phyloP scores from a whole-genome alignment of 192 early-diverging fungal species.

The Backusella circina region DNA sequence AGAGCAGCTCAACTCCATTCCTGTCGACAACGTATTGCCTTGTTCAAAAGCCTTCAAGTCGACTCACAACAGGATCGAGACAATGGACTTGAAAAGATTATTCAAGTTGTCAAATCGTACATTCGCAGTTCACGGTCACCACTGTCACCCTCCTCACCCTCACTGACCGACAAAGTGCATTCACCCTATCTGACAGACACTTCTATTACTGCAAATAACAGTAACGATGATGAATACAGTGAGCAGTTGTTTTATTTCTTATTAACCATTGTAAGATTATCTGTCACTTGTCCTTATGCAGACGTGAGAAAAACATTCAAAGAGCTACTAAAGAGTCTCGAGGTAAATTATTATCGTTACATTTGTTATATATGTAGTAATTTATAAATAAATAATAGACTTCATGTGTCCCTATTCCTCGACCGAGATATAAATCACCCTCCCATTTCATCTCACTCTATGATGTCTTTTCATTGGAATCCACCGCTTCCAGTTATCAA shows the following conservation, averaged over 20 bases:
- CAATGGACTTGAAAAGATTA: conserved; percentile 27
- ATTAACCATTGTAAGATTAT: conserved; percentile 45
- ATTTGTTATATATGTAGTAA: too few species aligned
- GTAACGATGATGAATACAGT: conserved; percentile 18
- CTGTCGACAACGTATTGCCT: conserved; percentile 30
- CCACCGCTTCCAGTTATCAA: conserved; percentile 4
- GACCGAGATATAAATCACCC: conserved; percentile 42
- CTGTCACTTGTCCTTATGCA: conserved; percentile 45
- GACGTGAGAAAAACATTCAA: conserved; percentile 50
- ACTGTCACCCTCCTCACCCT: conserved; percentile 11
- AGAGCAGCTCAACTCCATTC: conserved; percentile 29
- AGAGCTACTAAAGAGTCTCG: conserved; percentile 36
- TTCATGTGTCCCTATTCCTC: conserved; percentile 38
- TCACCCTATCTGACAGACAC: neutral
- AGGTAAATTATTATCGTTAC: conserved; percentile 21
- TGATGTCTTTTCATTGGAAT: conserved; percentile 51
- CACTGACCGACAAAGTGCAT: neutral
- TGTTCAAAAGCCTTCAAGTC: conserved; percentile 34
- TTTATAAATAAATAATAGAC: conserved; percentile 31
- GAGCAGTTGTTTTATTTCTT: conserved; percentile 41
- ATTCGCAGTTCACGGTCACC: conserved; percentile 24
- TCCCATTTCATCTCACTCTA: conserved; percentile 50
- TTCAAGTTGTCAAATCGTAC: conserved; percentile 39
- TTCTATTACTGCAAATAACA: neutral
- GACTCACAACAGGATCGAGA: conserved; percentile 14